Evolutionary conservation across 495 filamentous ascomycete genomes (phyloP).

Genomic region (Cladorrhinum samala): DNA sequence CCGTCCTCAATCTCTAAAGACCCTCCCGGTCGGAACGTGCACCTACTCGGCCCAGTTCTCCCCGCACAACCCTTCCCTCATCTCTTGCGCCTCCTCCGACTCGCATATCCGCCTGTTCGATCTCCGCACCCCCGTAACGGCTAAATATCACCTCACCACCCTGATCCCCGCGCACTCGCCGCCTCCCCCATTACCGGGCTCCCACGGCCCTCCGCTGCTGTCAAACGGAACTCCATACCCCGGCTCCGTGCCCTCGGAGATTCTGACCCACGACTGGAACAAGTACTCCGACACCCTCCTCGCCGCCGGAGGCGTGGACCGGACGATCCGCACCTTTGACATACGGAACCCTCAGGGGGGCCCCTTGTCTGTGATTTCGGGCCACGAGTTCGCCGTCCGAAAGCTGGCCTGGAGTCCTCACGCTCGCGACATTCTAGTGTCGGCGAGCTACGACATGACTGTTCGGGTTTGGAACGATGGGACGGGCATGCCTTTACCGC

Average conservation of each 20-base stretch:
- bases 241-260: slow-evolving; percentile 51
- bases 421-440: slow-evolving; percentile 74
- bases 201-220: slow-evolving; percentile 29
- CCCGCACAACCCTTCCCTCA: slow-evolving; percentile 68
- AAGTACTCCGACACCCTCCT: slow-evolving; percentile 83
- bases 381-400: slow-evolving; percentile 87
- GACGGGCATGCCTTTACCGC: slow-evolving; percentile 38
- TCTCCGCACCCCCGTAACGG: slow-evolving; percentile 70
- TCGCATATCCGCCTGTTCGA: slow-evolving; percentile 85
- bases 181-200: slow-evolving; percentile 24
- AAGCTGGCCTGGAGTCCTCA: slow-evolving; percentile 88
- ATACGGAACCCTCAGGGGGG: slow-evolving; percentile 66
- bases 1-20: slow-evolving; percentile 62
- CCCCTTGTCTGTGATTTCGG: slow-evolving; percentile 62
- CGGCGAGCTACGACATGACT: slow-evolving; percentile 96
- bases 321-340: slow-evolving; percentile 80
- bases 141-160: slow-evolving; percentile 73
- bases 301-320: slow-evolving; percentile 87
- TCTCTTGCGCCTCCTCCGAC: slow-evolving; percentile 80
- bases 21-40: slow-evolving; percentile 82
- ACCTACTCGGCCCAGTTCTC: slow-evolving; percentile 82
- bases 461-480: slow-evolving; percentile 88
- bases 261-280: slow-evolving; percentile 97
- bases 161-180: slow-evolving; percentile 70
- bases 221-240: slow-evolving; percentile 27